Percentiles rank a stretch among this genome's conserved stretches.
Conservation (phyloP, 345 rosid genomes). For the Eutrema yunnanense region DNA sequence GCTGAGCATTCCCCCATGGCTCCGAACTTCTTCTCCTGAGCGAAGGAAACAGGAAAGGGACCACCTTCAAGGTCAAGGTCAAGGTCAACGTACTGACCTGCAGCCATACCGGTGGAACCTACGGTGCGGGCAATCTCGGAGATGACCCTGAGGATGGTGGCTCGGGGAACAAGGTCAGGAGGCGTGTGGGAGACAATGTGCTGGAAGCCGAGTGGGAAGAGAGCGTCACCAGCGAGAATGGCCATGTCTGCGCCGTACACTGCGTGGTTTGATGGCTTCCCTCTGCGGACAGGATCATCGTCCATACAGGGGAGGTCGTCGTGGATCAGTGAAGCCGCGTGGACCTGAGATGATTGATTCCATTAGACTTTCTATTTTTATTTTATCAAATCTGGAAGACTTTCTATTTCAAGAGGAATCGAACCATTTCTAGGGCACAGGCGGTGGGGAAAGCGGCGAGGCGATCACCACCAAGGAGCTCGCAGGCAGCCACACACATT, state of each 20-base stretch:
- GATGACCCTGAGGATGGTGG: conserved; percentile 61
- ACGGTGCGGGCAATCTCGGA: conserved; percentile 90
- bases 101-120: conserved; percentile 95
- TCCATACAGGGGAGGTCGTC: conserved; percentile 98
- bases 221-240: conserved; percentile 93
- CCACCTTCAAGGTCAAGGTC: conserved; percentile 88
- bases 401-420: too few relatives aligned
- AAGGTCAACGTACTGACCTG: conserved; percentile 90
- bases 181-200: conserved; percentile 86
- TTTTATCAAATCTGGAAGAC: too few relatives aligned
- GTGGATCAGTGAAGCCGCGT: conserved; percentile 85
- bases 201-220: conserved; percentile 86
- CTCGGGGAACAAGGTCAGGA: conserved; percentile 55
- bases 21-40: conserved; percentile 84
- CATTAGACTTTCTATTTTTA: neutral
- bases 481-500: conserved; percentile 90
- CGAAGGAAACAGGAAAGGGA: conserved; percentile 48
- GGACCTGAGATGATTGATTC: conserved; percentile 30
- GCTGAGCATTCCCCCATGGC: conserved; percentile 93
- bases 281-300: conserved; percentile 73
- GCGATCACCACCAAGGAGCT: conserved; percentile 79
- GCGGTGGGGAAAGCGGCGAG: conserved; percentile 92
- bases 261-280: conserved; percentile 85
- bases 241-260: conserved; percentile 75
- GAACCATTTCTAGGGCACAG: conserved; percentile 95